Percentiles rank a stretch among this genome's conserved stretches.
Evolutionary conservation across 129 eudicot genomes (phyloP).

Genomic region (Heracleum sosnowskyi): DNA sequence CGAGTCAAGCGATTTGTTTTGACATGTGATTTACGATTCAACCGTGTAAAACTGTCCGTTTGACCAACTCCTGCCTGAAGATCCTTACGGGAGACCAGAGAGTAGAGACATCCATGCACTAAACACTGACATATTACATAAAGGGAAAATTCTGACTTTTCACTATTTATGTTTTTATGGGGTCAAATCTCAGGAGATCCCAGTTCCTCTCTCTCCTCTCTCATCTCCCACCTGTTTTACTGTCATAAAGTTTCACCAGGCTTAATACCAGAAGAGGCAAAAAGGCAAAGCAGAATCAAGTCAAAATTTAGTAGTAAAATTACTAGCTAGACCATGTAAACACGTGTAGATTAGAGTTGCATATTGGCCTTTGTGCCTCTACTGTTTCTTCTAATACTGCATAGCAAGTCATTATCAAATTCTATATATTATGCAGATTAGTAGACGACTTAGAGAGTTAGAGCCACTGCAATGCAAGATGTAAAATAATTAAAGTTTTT

Average conservation of each 20-base stretch:
- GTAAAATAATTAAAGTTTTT: no score
- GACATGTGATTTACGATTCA: no score
- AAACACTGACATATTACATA: neutral
- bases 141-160: constrained; percentile 15
- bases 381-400: neutral
- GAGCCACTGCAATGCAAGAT: no score
- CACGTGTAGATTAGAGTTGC: neutral
- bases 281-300: constrained; percentile 11
- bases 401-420: neutral
- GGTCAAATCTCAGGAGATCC: constrained; percentile 11
- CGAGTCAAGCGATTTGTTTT: no score
- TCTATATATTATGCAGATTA: no score
- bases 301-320: constrained; percentile 12
- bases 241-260: constrained; percentile 9
- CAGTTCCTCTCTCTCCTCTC: neutral
- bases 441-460: no score
- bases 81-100: no score
- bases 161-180: neutral
- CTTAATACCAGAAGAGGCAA: constrained; percentile 20
- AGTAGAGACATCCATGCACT: constrained; percentile 3
- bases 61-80: no score
- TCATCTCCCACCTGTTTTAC: neutral
- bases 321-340: neutral
- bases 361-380: neutral
- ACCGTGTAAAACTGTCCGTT: no score